Base-by-base conservation (phyloP, 108 stramenopile genomes). In the Parietichytrium sp. region DNA sequence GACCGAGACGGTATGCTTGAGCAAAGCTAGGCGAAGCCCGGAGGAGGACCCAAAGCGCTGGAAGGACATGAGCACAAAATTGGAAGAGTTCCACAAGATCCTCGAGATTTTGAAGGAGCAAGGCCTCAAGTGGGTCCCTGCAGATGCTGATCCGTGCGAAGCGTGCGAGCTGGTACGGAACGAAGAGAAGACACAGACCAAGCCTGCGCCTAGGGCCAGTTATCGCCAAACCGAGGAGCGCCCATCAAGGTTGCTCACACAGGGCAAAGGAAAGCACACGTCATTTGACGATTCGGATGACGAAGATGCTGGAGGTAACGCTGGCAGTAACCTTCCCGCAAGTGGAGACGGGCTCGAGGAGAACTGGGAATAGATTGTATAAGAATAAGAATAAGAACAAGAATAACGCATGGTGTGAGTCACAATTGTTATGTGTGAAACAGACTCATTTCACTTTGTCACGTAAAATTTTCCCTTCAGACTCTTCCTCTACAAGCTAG, bases 311-410 rank as follows among this genome's bases (percentile, higher is more conserved):
- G 61, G 45, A 33, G 20, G 33, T 7, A 42, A 72, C 3, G 2
- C 10, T 2, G 61, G 20, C 10, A 72, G 45, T 23, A 10, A 23
- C 29, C 18, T 15, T 8, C 61, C 23, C 29, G 20, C 29, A 42
- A 72, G 61, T 42, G 61, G 61, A 16, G 61, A 72, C 61, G 45
- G 61, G 15, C 61, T 72, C 12, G 61, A 72, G 25, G 61, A n/a
- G 6, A 72, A 72, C 61, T 72, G 45, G 10, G 61, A n/a, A n/a
- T n/a, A n/a, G n/a, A n/a, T n/a, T n/a, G n/a, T n/a, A n/a, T n/a
- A n/a, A n/a, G n/a, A n/a, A n/a, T n/a, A n/a, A n/a, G n/a, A n/a
- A n/a, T n/a, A n/a, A n/a, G n/a, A n/a, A n/a, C n/a, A n/a, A n/a
- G n/a, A n/a, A n/a, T n/a, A n/a, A n/a, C n/a, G n/a, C n/a, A n/a